A percentile compares a stretch with the other conserved stretches of the same genome.
Evolutionary conservation across 116 monocot genomes (phyloP).

Genomic region (Zostera marina): DNA sequence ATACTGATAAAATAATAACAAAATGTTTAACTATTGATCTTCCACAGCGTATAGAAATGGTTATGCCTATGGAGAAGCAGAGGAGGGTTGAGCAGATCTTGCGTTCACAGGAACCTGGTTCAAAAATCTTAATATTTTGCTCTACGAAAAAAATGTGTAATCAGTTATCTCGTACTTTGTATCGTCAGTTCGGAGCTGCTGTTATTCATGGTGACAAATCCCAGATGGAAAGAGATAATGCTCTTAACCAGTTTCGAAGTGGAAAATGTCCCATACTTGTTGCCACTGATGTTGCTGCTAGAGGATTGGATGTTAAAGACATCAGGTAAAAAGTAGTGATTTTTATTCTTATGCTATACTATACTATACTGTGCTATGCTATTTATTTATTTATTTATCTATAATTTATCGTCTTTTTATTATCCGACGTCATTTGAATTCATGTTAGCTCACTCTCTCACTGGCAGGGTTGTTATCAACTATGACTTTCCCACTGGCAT

Average conservation of each 20-base stretch:
- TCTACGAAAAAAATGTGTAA: slow-evolving; percentile 93
- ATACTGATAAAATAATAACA: not conserved
- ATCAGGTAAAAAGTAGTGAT: slow-evolving; percentile 34
- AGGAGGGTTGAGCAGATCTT: slow-evolving; percentile 73
- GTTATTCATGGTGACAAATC: slow-evolving; percentile 93
- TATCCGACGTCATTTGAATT: not conserved
- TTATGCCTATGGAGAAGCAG: slow-evolving; percentile 43
- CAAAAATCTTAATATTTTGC: slow-evolving; percentile 74
- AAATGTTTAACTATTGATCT: not conserved
- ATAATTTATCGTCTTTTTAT: not conserved
- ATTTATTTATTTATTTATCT: not conserved
- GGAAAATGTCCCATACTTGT: slow-evolving; percentile 76
- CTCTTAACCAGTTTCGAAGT: slow-evolving; percentile 49
- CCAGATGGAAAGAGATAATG: slow-evolving; percentile 66
- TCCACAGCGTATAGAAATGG: slow-evolving; percentile 65
- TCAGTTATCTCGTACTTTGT: slow-evolving; percentile 48
- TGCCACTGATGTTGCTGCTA: slow-evolving; percentile 87
- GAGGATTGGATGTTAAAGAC: slow-evolving; percentile 86
- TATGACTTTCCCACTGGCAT: slow-evolving; percentile 88
- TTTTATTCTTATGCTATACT: not conserved
- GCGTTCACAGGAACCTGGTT: slow-evolving; percentile 60
- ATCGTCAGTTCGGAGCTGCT: slow-evolving; percentile 55
- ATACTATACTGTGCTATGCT: not conserved
- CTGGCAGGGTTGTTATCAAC: slow-evolving; percentile 70
- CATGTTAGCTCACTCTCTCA: not conserved